Percentiles rank a stretch among this genome's conserved stretches.
Conservation (phyloP, 2,329 filamentous ascomycete genomes). For the Samsoniella hepiali region DNA sequence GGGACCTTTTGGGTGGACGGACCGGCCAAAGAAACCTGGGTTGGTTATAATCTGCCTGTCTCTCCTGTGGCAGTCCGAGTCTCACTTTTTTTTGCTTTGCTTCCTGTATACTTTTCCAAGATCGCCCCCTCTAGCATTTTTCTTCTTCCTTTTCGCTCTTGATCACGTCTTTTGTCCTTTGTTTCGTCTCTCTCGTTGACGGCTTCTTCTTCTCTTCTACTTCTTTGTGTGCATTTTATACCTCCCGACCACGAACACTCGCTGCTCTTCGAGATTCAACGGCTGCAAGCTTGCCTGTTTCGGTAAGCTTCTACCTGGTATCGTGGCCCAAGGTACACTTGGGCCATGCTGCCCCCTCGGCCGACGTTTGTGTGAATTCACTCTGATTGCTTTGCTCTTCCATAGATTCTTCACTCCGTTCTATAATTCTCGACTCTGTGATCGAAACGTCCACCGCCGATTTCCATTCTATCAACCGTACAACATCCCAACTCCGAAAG, state of each 20-base stretch:
- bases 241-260: background rate
- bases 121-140: background rate
- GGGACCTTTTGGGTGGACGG: background rate
- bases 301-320: constrained; percentile 14
- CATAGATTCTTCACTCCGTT: background rate
- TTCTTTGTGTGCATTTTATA: constrained; percentile 11
- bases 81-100: constrained; percentile 19
- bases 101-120: background rate
- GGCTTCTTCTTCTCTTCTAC: constrained; percentile 1
- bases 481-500: background rate
- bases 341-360: background rate
- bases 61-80: constrained; percentile 7
- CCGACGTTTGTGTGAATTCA: background rate
- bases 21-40: background rate
- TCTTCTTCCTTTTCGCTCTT: background rate
- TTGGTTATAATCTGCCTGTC: constrained; percentile 17
- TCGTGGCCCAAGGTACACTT: background rate
- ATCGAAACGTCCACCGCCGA: background rate
- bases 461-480: background rate
- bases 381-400: background rate
- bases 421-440: background rate
- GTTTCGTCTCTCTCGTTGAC: constrained; percentile 19
- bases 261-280: background rate
- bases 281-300: constrained; percentile 11
- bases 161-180: background rate